Evolutionary conservation across 75 land plant species (phyloP).

Genomic region (Cunninghamia lanceolata): DNA sequence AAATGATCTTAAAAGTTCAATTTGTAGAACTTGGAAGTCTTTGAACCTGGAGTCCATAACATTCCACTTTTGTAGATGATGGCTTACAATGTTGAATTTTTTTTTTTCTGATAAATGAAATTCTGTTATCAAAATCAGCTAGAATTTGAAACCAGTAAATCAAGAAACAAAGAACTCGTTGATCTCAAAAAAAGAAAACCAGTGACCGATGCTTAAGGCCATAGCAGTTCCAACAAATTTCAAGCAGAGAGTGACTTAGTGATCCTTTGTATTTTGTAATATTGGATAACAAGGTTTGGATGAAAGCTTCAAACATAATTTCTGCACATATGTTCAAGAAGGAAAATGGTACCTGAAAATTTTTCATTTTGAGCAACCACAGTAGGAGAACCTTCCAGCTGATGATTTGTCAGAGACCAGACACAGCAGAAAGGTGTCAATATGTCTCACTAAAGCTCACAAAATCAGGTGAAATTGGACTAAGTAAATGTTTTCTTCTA

Average conservation of each 20-base stretch:
- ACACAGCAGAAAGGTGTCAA: conserved; percentile 3
- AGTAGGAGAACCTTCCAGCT: conserved; percentile 94
- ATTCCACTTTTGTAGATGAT: not conserved
- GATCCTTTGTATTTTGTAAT: not conserved
- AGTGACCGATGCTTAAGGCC: not conserved
- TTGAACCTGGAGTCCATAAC: not conserved
- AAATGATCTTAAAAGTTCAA: not conserved
- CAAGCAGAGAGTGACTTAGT: not conserved
- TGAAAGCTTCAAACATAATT: not conserved
- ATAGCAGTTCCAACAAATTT: not conserved
- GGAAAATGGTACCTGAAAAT: conserved; percentile 62
- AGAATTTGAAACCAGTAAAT: not conserved
- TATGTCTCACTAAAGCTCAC: not conserved
- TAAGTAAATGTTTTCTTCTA: not conserved
- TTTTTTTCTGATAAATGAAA: not conserved
- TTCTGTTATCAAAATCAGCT: not conserved
- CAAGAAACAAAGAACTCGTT: not conserved
- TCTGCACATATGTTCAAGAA: not conserved
- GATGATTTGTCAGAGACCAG: not conserved
- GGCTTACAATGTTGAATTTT: not conserved
- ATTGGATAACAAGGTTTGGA: not conserved
- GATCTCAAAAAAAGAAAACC: not conserved
- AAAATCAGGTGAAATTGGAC: conserved; percentile 4
- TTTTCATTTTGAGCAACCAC: conserved; percentile 94
- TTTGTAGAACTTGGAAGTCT: not conserved